Evolutionary conservation across 768 basidiomycete genomes (phyloP), one percentile per base, ranked within the genome.

Genomic region (Pleurotus sapidus): DNA sequence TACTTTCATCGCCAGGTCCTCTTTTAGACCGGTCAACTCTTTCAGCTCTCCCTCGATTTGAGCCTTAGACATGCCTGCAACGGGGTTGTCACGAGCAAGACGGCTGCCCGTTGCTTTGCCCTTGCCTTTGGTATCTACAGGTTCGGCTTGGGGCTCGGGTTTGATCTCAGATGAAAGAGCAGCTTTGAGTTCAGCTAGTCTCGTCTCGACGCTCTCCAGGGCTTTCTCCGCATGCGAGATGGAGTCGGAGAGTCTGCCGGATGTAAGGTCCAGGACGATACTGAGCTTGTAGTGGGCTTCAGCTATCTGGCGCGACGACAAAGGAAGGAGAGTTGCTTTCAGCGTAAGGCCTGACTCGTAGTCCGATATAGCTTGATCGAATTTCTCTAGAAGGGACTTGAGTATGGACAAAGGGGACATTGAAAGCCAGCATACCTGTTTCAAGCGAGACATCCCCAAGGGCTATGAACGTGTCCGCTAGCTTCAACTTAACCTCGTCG

Each of bases 371-470:
- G 95, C 95, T 72, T 96, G 93, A 61, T 94, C 91, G 68, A 98
- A 97, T 75, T 97, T 97, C 71, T 98, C 95, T 96, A 53, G 17
- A 65, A 39, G 15, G 46, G 56, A 38, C 57, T 60, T 9, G 46
- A 8, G 38, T 18, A 55, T 57, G 47, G 5, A 49, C 20, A 30
- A 27, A 24, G 15, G 40, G 48, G 7, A 23, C 18, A 2, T 34
- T 11, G 27, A 30, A 7, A 18, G 23, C 20, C 20, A n/a, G 63
- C 85, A 58, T 57, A 95, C 96, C 96, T 34, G 94, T 96, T 73
- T 99, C 97, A 57, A 96, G 75, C 18, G 93, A 95, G n/a, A 99
- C 91, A 68, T 98, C 97, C 0, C 96, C 97, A 5, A 99, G 80
- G 6, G 90, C 77, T 57, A 95, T 87, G 69, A 90, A 95, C 2